phyloP scores from a whole-genome alignment of 2,329 filamentous ascomycete genomes.

The Alternaria alternata region DNA sequence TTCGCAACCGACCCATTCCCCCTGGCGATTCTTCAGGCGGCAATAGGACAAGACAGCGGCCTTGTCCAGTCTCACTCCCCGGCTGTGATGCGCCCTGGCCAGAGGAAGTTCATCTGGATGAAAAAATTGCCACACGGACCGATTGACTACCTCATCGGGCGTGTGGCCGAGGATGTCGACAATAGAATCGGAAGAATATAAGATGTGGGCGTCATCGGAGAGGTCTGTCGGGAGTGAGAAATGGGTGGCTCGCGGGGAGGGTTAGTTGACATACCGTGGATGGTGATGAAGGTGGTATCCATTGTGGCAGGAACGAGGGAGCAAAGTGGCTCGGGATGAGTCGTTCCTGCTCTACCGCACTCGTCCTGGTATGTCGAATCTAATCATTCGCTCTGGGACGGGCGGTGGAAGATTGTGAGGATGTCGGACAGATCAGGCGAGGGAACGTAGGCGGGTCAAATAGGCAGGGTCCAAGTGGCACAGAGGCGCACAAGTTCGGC shows the following conservation, averaged over 20 bases:
- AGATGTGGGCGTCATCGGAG: constrained; percentile 75
- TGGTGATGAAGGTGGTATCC: constrained; percentile 91
- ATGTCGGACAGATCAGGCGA: constrained; percentile 10
- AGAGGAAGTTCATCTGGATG: constrained; percentile 81
- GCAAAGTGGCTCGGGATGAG: neutral
- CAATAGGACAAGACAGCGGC: constrained; percentile 85
- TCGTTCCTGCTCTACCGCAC: constrained; percentile 29
- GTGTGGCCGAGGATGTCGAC: constrained; percentile 82
- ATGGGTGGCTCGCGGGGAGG: constrained; percentile 7
- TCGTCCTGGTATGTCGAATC: constrained; percentile 44
- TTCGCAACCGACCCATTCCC: constrained; percentile 80
- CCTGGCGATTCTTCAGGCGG: constrained; percentile 72
- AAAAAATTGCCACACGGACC: constrained; percentile 85
- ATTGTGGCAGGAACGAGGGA: constrained; percentile 27
- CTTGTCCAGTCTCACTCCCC: constrained; percentile 80
- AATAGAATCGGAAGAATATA: constrained; percentile 85
- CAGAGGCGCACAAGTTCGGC: constrained; percentile 25
- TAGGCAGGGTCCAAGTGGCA: constrained; percentile 36
- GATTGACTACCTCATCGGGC: constrained; percentile 77
- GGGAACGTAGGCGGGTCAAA: constrained; percentile 26
- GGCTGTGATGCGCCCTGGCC: constrained; percentile 75
- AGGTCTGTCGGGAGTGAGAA: constrained; percentile 64
- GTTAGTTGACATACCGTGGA: constrained; percentile 71
- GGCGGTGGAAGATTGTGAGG: constrained; percentile 34
- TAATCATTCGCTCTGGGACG: constrained; percentile 49